Conservation (phyloP, 352 stramenopile species). For the Globisporangium megalacanthum region DNA sequence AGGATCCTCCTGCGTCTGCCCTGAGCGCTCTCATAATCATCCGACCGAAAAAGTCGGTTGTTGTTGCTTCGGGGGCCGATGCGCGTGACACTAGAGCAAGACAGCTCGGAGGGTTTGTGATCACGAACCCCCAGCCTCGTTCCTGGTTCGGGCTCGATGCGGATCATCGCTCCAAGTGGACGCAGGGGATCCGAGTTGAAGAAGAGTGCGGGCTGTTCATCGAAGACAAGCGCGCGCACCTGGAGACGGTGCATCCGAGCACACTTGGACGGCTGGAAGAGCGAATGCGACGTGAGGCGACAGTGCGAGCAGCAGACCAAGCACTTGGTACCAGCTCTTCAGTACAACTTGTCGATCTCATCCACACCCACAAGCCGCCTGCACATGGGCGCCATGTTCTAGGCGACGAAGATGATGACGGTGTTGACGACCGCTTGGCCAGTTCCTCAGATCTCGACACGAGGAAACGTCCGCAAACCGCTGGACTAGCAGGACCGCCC, state of each 20-base stretch:
- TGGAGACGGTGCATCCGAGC: slow-evolving; percentile 31
- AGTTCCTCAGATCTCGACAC: background rate
- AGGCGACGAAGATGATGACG: background rate
- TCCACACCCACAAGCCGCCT: slow-evolving; percentile 1
- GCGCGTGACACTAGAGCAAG: background rate
- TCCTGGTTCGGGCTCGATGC: slow-evolving; percentile 16
- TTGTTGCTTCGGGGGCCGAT: slow-evolving; percentile 3
- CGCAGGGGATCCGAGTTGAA: slow-evolving; percentile 32
- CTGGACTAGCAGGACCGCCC: too few relatives aligned
- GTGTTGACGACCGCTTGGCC: background rate
- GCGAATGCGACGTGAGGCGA: slow-evolving; percentile 29
- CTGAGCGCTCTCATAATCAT: slow-evolving; percentile 12
- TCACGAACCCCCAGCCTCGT: slow-evolving; percentile 15
- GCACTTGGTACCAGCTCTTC: background rate
- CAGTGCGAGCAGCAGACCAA: background rate
- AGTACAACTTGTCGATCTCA: slow-evolving; percentile 4
- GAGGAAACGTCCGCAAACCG: background rate
- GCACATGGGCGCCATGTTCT: background rate
- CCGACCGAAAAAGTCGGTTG: slow-evolving; percentile 10
- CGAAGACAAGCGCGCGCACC: slow-evolving; percentile 25
- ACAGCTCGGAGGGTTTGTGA: background rate
- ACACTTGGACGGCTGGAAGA: slow-evolving; percentile 55
- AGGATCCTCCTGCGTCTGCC: background rate
- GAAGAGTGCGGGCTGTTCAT: slow-evolving; percentile 44
- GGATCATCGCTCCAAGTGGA: slow-evolving; percentile 27